Percentiles rank a stretch among this genome's conserved stretches.
These are phyloP conservation scores for Trifolium pratense DNA, from an alignment of 306 rosid genomes.

Conservation along the genomic window DNA sequence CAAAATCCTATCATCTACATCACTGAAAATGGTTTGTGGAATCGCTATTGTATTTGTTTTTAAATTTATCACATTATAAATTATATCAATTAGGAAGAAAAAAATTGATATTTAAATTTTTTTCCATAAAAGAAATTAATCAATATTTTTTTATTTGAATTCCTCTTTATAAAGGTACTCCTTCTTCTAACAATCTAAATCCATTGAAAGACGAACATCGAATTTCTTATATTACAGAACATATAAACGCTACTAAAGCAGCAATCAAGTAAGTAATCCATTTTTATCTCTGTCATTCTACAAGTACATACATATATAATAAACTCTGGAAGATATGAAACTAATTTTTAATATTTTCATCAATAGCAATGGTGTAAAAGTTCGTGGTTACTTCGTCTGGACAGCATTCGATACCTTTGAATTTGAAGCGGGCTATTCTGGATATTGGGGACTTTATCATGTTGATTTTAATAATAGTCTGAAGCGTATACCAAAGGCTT, in stretches of 20 bases:
- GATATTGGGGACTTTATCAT: conserved; percentile 38
- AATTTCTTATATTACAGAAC: background rate
- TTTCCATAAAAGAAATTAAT: background rate
- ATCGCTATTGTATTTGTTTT: background rate
- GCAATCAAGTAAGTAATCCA: conserved; percentile 12
- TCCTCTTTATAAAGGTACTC: background rate
- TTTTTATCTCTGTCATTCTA: background rate
- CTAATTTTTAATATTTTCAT: background rate
- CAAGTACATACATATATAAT: background rate
- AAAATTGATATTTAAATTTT: no score
- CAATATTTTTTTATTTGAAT: background rate
- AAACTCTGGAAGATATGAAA: background rate
- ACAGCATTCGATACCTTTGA: conserved; percentile 44
- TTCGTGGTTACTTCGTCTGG: conserved; percentile 47
- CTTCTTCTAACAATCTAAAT: background rate
- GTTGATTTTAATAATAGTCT: conserved; percentile 36
- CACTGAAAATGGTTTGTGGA: conserved; percentile 48
- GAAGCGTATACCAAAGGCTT: conserved; percentile 17
- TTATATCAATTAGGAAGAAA: background rate
- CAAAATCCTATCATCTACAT: conserved; percentile 43
- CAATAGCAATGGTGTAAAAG: conserved; percentile 41
- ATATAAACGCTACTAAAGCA: conserved; percentile 5
- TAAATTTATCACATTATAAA: background rate
- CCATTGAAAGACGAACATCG: background rate
- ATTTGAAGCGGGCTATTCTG: conserved; percentile 30